Evolutionary conservation across 352 stramenopile genomes (phyloP).

Genomic region (Lagenidium giganteum): DNA sequence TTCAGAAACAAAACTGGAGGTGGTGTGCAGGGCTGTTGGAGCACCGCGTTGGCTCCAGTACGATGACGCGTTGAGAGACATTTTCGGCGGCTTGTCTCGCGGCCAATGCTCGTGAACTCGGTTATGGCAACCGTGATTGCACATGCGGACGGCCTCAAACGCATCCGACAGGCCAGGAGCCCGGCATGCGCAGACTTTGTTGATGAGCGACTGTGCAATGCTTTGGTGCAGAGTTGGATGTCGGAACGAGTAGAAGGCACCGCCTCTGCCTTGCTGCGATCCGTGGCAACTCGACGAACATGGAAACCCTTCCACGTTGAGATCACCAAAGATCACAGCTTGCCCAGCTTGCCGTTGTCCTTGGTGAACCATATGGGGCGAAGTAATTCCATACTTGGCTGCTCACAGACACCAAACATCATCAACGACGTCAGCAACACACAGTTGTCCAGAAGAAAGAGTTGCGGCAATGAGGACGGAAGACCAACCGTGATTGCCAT

Average conservation of each 20-base stretch:
- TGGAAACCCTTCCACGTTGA: constrained; percentile 84
- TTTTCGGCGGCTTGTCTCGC: constrained; percentile 26
- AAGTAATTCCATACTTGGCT: constrained; percentile 73
- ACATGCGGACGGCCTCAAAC: constrained; percentile 59
- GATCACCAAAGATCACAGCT: constrained; percentile 59
- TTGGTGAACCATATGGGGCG: constrained; percentile 24
- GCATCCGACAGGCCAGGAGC: not conserved
- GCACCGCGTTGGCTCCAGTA: constrained; percentile 27
- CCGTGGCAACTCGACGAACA: constrained; percentile 65
- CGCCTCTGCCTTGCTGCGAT: constrained; percentile 67
- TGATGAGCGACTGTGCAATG: constrained; percentile 32
- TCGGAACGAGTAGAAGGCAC: constrained; percentile 60
- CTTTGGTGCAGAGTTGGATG: constrained; percentile 42
- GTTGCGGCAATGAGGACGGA: too few species aligned
- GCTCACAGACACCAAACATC: constrained; percentile 1
- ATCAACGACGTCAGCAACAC: not conserved
- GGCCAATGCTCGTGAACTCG: constrained; percentile 42
- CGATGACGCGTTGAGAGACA: constrained; percentile 49
- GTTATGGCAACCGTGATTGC: constrained; percentile 51
- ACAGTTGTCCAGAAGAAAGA: not conserved
- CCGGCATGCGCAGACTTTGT: constrained; percentile 36
- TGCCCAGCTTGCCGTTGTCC: not conserved
- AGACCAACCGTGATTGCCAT: constrained; percentile 58
- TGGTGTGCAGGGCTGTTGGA: not conserved
- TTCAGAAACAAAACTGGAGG: not conserved